Conservation (phyloP, 2,329 filamentous ascomycete genomes). For the Exutisphaerella laricina region DNA sequence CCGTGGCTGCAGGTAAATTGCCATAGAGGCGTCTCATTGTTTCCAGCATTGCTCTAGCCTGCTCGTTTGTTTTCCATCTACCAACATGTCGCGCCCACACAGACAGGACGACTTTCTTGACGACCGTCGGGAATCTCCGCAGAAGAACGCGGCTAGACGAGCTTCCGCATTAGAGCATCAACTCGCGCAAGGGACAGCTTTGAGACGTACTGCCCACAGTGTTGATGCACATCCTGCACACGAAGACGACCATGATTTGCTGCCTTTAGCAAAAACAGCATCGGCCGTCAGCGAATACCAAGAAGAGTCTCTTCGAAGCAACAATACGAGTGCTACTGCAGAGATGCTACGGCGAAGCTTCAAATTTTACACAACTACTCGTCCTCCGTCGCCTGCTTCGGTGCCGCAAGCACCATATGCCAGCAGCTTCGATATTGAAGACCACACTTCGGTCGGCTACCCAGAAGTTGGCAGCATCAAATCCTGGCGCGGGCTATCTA, state of each 20-base stretch:
- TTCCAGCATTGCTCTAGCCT: too few species aligned
- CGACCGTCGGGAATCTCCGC: neutral
- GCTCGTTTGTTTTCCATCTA: too few species aligned
- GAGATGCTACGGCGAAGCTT: neutral
- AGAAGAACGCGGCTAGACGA: neutral
- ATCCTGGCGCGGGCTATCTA: conserved; percentile 37
- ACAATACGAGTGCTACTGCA: neutral
- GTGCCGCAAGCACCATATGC: neutral
- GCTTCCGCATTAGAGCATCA: neutral
- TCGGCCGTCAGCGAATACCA: neutral
- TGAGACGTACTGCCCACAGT: neutral
- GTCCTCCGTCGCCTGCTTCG: neutral
- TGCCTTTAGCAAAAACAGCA: neutral
- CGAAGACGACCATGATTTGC: neutral
- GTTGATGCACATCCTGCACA: neutral
- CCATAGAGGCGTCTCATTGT: too few species aligned
- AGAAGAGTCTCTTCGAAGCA: neutral
- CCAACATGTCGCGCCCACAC: neutral
- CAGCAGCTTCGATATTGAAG: neutral
- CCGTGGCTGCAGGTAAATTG: too few species aligned
- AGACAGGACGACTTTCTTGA: neutral
- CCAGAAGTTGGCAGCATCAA: conserved; percentile 34
- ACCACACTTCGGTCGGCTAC: conserved; percentile 5
- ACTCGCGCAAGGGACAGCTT: neutral
- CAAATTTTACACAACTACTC: neutral